Evolutionary conservation across 1,284 basidiomycete genomes (phyloP).

Genomic region (Papiliotrema terrestris): DNA sequence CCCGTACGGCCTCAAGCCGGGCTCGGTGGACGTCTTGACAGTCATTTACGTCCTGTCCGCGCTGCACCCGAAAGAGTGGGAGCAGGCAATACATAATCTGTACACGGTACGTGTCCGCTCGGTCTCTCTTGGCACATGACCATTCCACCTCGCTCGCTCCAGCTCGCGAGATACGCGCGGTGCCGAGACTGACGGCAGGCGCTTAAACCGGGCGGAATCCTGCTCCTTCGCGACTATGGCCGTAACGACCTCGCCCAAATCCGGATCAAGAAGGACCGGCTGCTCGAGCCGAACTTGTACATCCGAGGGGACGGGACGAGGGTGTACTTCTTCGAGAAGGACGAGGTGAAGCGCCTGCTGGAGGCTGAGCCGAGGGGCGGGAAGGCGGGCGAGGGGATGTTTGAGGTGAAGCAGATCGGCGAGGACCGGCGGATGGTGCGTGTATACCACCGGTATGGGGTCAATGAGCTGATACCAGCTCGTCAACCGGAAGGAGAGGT

Average conservation of each 20-base stretch:
- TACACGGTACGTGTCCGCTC: conserved; percentile 56
- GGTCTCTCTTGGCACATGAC: not conserved
- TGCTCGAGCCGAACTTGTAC: conserved; percentile 91
- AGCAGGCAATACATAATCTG: conserved; percentile 76
- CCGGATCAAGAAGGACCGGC: conserved; percentile 80
- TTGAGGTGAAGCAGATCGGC: conserved; percentile 70
- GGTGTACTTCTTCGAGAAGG: conserved; percentile 87
- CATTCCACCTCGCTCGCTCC: not conserved
- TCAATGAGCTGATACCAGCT: conserved; percentile 57
- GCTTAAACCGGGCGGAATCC: conserved; percentile 80
- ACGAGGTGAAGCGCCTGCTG: conserved; percentile 76
- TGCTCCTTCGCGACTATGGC: conserved; percentile 91
- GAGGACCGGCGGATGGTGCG: conserved; percentile 73
- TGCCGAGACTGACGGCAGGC: conserved; percentile 55
- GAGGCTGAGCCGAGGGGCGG: conserved; percentile 55
- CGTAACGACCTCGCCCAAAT: conserved; percentile 91
- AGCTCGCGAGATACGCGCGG: not conserved
- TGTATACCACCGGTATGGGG: not conserved
- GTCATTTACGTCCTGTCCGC: conserved; percentile 94
- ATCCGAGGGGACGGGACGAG: conserved; percentile 93
- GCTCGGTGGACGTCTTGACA: conserved; percentile 79
- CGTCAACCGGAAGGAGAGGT: conserved; percentile 83
- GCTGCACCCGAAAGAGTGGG: conserved; percentile 90
- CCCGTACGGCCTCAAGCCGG: conserved; percentile 63
- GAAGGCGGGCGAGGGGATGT: conserved; percentile 49